Base-by-base conservation (phyloP, 2,329 filamentous ascomycete genomes). In the Dothideomycetidae sp. region DNA sequence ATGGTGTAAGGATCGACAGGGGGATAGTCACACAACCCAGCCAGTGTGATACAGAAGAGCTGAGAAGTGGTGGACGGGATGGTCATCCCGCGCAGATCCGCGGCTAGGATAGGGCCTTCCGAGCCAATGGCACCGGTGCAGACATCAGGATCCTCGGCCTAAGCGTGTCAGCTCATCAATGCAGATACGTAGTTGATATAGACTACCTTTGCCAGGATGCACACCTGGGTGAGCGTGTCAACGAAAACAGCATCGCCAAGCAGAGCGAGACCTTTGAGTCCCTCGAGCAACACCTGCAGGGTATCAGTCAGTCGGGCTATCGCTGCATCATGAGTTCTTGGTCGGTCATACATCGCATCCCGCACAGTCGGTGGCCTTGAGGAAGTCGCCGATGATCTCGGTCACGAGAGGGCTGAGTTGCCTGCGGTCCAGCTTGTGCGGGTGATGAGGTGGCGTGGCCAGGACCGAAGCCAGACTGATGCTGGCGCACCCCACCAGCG, bases 11-110 rank as follows among this genome's bases (percentile, higher is more conserved):
- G 42, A 10, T 60, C 53, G 10, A 70, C 56, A 2, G 53, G 49
- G 1, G 70, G 70, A 31, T 63, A 67, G 2, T 57, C 46, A 44
- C 71, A 75, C 2, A 71, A 57, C 0, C 71, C 70, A n/a, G 71
- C 52, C 38, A 74, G 52, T 3, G 64, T 64, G 70, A 68, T n/a
- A n/a, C n/a, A n/a, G n/a, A n/a, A n/a, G n/a, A n/a, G n/a, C n/a
- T n/a, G n/a, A n/a, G n/a, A n/a, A n/a, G n/a, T n/a, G n/a, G n/a
- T n/a, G n/a, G n/a, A n/a, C n/a, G n/a, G n/a, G n/a, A n/a, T n/a
- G n/a, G n/a, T n/a, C n/a, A n/a, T n/a, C n/a, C n/a, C n/a, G n/a
- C n/a, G n/a, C n/a, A n/a, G n/a, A n/a, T n/a, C n/a, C n/a, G n/a
- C n/a, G n/a, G n/a, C n/a, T n/a, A n/a, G n/a, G n/a, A n/a, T n/a